These are phyloP conservation scores for Andrographis paniculata DNA, from an alignment of 305 asterid genomes.

Conservation along the genomic window DNA sequence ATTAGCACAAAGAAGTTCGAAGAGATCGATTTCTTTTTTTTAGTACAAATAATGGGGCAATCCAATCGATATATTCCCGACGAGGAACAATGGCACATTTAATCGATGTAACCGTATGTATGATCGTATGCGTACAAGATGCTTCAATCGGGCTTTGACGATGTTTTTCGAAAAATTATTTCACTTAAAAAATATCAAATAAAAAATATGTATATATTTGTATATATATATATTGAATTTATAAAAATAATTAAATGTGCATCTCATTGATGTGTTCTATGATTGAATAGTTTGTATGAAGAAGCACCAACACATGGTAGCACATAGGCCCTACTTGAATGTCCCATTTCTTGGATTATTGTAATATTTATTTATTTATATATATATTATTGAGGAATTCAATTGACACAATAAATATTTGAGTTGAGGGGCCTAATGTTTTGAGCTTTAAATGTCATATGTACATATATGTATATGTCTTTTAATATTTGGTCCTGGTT, in stretches of 20 bases:
- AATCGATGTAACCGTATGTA: conserved; percentile 10
- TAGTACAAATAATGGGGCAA: too few species aligned
- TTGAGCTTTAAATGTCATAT: background rate
- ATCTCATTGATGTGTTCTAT: background rate
- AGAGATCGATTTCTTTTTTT: too few species aligned
- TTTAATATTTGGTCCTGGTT: conserved; percentile 8
- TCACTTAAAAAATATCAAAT: too few species aligned
- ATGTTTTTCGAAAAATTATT: too few species aligned
- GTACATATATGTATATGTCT: conserved; percentile 3
- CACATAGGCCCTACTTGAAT: background rate
- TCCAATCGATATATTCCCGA: too few species aligned
- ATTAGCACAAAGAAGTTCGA: too few species aligned
- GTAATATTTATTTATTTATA: background rate
- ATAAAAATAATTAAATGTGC: too few species aligned
- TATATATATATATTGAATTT: background rate
- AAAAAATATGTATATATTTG: too few species aligned
- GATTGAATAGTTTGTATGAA: background rate
- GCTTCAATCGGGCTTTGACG: too few species aligned
- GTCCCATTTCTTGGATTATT: background rate
- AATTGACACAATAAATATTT: conserved; percentile 5
- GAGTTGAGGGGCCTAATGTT: conserved; percentile 5
- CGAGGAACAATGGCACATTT: conserved; percentile 12
- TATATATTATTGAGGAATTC: background rate
- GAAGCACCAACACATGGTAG: conserved; percentile 7
- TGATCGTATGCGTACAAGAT: too few species aligned